Evolutionary conservation across 805 yeast species (phyloP).

Genomic region (Candida easanensis): DNA sequence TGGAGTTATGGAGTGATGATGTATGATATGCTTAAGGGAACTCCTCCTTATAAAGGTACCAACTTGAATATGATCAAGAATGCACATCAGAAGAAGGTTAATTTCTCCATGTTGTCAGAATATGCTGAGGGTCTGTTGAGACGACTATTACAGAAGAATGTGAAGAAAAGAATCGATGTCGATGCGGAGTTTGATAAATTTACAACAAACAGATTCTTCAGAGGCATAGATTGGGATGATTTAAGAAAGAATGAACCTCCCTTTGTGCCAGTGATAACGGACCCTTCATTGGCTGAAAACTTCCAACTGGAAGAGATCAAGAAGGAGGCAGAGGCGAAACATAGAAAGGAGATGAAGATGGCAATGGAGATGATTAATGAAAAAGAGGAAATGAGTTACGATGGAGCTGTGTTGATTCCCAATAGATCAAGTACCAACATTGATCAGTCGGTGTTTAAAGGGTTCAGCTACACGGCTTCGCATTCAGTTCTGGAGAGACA

Average conservation of each 20-base stretch:
- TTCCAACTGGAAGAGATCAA: conserved; percentile 74
- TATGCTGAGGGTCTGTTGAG: conserved; percentile 74
- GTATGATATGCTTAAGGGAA: conserved; percentile 75
- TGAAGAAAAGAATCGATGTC: conserved; percentile 59
- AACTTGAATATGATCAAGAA: conserved; percentile 66
- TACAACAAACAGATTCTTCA: conserved; percentile 68
- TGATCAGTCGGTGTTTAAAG: conserved; percentile 33
- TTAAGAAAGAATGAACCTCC: conserved; percentile 60
- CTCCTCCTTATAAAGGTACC: conserved; percentile 81
- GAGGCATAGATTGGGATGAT: conserved; percentile 67
- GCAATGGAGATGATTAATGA: conserved; percentile 2
- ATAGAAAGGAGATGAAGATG: not conserved
- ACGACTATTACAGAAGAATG: conserved; percentile 66
- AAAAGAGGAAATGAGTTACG: not conserved
- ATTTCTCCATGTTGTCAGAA: conserved; percentile 55
- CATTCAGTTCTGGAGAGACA: conserved; percentile 33
- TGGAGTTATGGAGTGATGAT: conserved; percentile 86
- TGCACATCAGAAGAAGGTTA: conserved; percentile 59
- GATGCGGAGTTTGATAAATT: conserved; percentile 41
- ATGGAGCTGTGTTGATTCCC: not conserved
- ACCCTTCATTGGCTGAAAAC: conserved; percentile 77
- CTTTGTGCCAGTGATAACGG: conserved; percentile 68
- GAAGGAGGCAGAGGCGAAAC: conserved; percentile 33
- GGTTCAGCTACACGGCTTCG: conserved; percentile 45
- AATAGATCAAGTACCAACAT: not conserved